Evolutionary conservation across 2,329 filamentous ascomycete species (phyloP).

Genomic region (Pestalotiopsis sp.): DNA sequence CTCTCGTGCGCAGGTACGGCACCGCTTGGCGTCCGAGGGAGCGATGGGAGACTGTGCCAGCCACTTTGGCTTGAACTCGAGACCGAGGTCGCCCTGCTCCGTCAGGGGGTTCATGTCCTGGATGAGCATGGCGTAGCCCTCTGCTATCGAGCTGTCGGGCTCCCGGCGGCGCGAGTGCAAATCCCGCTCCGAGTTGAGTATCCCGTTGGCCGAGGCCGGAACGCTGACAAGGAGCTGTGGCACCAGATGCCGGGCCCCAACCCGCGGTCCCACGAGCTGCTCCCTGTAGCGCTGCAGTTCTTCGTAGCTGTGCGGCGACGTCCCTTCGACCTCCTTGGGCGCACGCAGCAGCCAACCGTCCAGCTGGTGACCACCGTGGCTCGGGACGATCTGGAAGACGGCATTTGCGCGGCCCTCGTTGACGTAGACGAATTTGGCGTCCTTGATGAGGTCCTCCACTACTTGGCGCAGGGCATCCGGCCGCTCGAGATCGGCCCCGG

Average conservation of each 20-base stretch:
- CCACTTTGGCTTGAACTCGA: conserved; percentile 89
- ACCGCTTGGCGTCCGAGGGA: conserved; percentile 63
- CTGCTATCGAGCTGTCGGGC: conserved; percentile 42
- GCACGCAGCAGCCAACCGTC: conserved; percentile 60
- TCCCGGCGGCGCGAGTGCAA: conserved; percentile 38
- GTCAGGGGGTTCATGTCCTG: conserved; percentile 68
- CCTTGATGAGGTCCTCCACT: conserved; percentile 15
- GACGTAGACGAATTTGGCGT: conserved; percentile 41
- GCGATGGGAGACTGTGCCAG: conserved; percentile 75
- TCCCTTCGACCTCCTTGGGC: conserved; percentile 54
- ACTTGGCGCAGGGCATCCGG: not conserved
- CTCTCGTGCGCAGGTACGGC: conserved; percentile 72
- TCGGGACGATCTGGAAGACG: conserved; percentile 64
- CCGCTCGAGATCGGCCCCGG: not conserved
- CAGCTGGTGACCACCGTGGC: conserved; percentile 21
- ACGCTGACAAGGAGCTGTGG: conserved; percentile 32
- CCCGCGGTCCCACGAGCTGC: conserved; percentile 54
- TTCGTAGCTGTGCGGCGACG: conserved; percentile 47
- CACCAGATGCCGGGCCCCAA: conserved; percentile 35
- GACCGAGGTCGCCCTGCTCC: conserved; percentile 39
- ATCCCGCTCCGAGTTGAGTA: conserved; percentile 54
- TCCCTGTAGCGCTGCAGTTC: conserved; percentile 51
- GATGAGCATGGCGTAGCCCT: conserved; percentile 70
- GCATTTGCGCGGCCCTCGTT: conserved; percentile 79
- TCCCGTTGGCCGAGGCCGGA: conserved; percentile 46